Conservation (phyloP, 1,284 basidiomycete genomes). For the Rhodotorula sp. region DNA sequence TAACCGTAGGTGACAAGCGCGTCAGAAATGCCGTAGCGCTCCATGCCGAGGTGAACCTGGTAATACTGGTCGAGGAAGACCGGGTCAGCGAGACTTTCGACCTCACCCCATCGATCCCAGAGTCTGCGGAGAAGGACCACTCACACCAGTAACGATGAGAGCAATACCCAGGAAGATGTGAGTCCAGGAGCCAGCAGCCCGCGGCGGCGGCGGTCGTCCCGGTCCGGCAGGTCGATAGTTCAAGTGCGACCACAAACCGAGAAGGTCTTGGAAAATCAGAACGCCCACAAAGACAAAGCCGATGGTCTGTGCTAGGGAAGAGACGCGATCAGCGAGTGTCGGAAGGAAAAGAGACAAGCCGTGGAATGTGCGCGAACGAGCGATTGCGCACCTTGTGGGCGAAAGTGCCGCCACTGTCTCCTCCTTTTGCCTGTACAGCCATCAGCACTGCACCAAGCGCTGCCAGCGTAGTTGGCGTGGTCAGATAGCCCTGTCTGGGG, state of each 20-base stretch:
- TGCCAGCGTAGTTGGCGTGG: slow-evolving; percentile 2
- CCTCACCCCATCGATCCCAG: no score
- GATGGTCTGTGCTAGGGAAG: slow-evolving; percentile 4
- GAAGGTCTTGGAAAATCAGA: slow-evolving; percentile 5
- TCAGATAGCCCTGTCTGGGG: slow-evolving; percentile 22
- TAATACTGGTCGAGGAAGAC: slow-evolving; percentile 7
- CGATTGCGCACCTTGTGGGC: slow-evolving; percentile 15
- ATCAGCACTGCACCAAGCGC: slow-evolving; percentile 14
- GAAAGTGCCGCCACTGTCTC: neutral
- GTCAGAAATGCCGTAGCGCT: slow-evolving; percentile 10
- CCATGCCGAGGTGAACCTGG: slow-evolving; percentile 29
- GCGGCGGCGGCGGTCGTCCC: neutral
- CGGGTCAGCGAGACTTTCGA: neutral
- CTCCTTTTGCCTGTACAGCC: slow-evolving; percentile 11
- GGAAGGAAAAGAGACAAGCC: neutral
- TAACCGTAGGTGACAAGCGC: neutral
- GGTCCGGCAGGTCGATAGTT: neutral
- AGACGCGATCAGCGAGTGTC: no score
- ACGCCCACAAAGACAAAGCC: slow-evolving; percentile 8
- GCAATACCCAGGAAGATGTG: slow-evolving; percentile 23
- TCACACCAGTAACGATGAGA: slow-evolving; percentile 9
- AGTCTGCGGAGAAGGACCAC: neutral
- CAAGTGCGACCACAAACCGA: slow-evolving; percentile 17
- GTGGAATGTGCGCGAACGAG: no score
- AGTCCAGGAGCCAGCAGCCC: neutral